These are phyloP conservation scores for Capsicum chinense DNA, from an alignment of 257 asterid species.

Conservation along the genomic window DNA sequence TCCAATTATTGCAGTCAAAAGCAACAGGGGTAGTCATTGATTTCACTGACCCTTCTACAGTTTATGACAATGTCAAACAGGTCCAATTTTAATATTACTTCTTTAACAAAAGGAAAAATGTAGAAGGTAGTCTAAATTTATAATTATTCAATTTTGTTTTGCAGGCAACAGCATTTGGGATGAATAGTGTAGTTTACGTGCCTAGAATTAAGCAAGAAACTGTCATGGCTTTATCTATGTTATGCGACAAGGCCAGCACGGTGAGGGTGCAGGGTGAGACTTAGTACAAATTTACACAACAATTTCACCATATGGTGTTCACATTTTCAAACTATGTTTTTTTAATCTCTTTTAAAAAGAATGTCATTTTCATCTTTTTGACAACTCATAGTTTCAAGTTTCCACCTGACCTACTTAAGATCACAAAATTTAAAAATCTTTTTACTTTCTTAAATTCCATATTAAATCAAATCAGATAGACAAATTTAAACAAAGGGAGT, in stretches of 20 bases:
- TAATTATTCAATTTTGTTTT: background rate
- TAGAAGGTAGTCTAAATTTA: background rate
- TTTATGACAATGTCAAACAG: constrained; percentile 91
- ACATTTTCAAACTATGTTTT: background rate
- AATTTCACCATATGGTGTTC: background rate
- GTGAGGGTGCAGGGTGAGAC: constrained; percentile 87
- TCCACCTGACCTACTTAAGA: too few species aligned
- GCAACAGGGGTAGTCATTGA: constrained; percentile 76
- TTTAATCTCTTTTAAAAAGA: too few species aligned
- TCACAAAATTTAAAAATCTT: too few species aligned
- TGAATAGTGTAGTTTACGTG: constrained; percentile 74
- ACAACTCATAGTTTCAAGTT: too few species aligned
- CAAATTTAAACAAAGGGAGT: too few species aligned
- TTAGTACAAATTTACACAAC: background rate
- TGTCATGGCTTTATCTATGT: constrained; percentile 68
- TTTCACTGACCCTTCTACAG: constrained; percentile 82
- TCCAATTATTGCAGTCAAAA: constrained; percentile 56
- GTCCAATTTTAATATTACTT: constrained; percentile 35
- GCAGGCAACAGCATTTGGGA: constrained; percentile 89
- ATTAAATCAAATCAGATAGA: too few species aligned
- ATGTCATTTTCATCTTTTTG: too few species aligned
- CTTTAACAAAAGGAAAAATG: background rate
- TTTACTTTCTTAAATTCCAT: too few species aligned
- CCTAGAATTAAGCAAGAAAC: constrained; percentile 74
- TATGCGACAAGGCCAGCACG: constrained; percentile 95